These are phyloP conservation scores for Nakaseomyces glabratus DNA, from an alignment of 1,139 yeast species.

Conservation along the genomic window DNA sequence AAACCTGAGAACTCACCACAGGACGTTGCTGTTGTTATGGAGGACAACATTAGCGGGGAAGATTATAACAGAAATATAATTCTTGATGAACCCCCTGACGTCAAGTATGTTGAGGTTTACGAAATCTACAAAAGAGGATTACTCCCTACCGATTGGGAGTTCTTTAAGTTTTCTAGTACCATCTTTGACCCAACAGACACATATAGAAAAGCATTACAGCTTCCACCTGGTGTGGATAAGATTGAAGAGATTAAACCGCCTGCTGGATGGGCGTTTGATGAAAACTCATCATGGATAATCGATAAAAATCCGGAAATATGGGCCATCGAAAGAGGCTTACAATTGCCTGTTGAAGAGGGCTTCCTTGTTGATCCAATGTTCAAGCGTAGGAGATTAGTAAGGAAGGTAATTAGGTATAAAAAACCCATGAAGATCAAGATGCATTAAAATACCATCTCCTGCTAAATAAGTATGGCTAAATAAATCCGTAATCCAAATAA, in stretches of 20 bases:
- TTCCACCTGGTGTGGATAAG: slow-evolving; percentile 57
- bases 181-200: slow-evolving; percentile 47
- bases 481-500: no score
- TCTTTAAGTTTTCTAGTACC: slow-evolving; percentile 40
- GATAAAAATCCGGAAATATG: slow-evolving; percentile 49
- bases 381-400: slow-evolving; percentile 46
- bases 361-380: slow-evolving; percentile 48
- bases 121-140: slow-evolving; percentile 65
- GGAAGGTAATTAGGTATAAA: slow-evolving; percentile 45
- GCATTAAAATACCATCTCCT: no score
- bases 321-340: slow-evolving; percentile 46
- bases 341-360: slow-evolving; percentile 40
- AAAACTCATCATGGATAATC: slow-evolving; percentile 55
- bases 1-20: slow-evolving; percentile 9
- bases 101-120: slow-evolving; percentile 57
- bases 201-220: slow-evolving; percentile 46
- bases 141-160: slow-evolving; percentile 52
- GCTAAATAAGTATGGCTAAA: no score
- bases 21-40: slow-evolving; percentile 13
- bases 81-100: slow-evolving; percentile 60
- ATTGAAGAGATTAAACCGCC: slow-evolving; percentile 60
- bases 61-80: slow-evolving; percentile 40
- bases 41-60: slow-evolving; percentile 17
- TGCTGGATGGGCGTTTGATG: slow-evolving; percentile 62
- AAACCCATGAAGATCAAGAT: slow-evolving; percentile 37